Evolutionary conservation across 2,329 filamentous ascomycete genomes (phyloP).

Genomic region (Gyromitra esculenta): DNA sequence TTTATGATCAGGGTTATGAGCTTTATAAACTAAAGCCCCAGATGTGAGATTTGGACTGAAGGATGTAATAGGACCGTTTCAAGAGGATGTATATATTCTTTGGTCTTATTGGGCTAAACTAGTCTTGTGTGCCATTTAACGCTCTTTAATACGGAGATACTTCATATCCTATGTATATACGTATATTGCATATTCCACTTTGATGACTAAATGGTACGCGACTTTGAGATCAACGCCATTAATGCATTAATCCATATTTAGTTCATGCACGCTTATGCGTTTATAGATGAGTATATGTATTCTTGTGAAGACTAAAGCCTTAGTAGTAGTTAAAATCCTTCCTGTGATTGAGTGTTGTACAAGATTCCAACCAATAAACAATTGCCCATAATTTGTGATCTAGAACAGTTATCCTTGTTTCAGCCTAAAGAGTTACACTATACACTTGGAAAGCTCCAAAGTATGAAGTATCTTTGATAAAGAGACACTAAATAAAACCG

Average conservation of each 20-base stretch:
- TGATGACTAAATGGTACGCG: neutral
- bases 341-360: too few species aligned
- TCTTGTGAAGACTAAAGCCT: too few species aligned
- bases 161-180: neutral
- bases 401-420: too few species aligned
- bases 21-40: neutral
- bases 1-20: conserved; percentile 1
- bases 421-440: too few species aligned
- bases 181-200: neutral
- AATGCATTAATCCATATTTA: too few species aligned
- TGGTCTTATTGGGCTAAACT: neutral
- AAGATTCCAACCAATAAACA: too few species aligned
- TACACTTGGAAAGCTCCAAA: too few species aligned
- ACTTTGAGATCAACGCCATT: neutral
- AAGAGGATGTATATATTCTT: neutral
- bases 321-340: too few species aligned
- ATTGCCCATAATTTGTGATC: too few species aligned
- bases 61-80: neutral
- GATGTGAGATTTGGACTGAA: neutral
- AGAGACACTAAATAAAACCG: too few species aligned
- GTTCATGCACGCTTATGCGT: neutral
- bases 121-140: neutral
- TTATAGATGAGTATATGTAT: neutral
- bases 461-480: too few species aligned
- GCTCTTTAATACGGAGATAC: neutral